Evolutionary conservation across 2,329 filamentous ascomycete species (phyloP), one percentile per base, ranked within the genome.

Genomic region (Penicillium crustosum): DNA sequence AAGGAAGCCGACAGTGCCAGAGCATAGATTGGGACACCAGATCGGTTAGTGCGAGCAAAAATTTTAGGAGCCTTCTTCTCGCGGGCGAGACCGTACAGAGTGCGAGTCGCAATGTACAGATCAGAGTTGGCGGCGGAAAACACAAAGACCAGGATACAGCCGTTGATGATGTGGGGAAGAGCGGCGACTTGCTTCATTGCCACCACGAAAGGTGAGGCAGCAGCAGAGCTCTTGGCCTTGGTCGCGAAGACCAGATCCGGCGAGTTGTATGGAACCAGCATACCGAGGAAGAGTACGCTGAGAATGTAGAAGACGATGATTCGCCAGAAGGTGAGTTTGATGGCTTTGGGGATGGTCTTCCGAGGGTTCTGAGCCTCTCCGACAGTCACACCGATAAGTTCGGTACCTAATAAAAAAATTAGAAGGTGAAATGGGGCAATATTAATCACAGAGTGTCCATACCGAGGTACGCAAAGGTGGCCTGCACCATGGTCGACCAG

Each of bases 111-210:
- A 66, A 85, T 89, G 80, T 91, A 91, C 36, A 91, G 77, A 76
- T 90, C 88, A 9, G 86, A 89, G 78, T 90, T 90, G 60, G 86
- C 82, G 19, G 88, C 89, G n/a, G 84, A 87, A 75, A 91, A 89
- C 65, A 89, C 87, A 70, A 90, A 90, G 63, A 90, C 71, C 62
- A 89, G 76, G 64, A 91, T 89, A 68, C 85, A 88, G 31, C 76
- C 88, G 74, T 91, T 91, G 70, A 91, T 77, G 68, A 90, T 83
- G 62, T 84, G 81, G 6, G 86, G 84, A 9, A 91, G 78, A 38
- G 76, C 74, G 2, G 87, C 86, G 23, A 86, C 62, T 38, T 54
- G 52, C 58, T 77, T 75, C 71, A 90, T 87, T 27, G 89, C 89
- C 10, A 89, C 86, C 53, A 91, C 89, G 68, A 90, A 91, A 4